phyloP scores from a whole-genome alignment of 352 stramenopile species.

The Phytophthora ramorum region DNA sequence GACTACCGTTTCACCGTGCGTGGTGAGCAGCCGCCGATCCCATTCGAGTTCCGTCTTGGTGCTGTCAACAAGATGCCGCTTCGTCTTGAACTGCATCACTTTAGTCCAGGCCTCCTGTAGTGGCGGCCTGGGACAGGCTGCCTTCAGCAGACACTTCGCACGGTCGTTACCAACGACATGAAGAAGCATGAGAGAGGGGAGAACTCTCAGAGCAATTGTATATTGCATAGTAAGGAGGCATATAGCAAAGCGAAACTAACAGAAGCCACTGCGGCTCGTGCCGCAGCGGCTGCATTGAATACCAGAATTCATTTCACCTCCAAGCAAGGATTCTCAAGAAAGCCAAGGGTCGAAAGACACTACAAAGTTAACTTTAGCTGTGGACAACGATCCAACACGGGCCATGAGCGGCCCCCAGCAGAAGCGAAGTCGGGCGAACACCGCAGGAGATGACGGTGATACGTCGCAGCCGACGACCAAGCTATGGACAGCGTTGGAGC shows the following conservation, averaged over 20 bases:
- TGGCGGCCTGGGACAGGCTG: too few relatives aligned
- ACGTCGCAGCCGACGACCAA: not conserved
- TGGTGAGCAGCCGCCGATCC: not conserved
- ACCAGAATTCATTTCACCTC: constrained; percentile 8
- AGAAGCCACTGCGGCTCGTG: not conserved
- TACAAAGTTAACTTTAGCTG: constrained; percentile 21
- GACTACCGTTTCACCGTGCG: not conserved
- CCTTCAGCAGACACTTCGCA: constrained; percentile 10
- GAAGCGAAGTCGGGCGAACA: constrained; percentile 7
- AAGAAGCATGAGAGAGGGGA: too few relatives aligned
- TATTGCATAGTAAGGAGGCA: too few relatives aligned
- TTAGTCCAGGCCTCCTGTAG: not conserved
- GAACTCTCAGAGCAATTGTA: too few relatives aligned
- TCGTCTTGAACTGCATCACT: not conserved
- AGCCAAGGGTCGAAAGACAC: not conserved
- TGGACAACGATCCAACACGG: constrained; percentile 5
- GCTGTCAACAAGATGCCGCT: too few relatives aligned
- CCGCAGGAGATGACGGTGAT: constrained; percentile 1
- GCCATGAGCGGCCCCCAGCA: constrained; percentile 2
- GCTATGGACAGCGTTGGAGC: constrained; percentile 1
- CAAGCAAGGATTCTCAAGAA: not conserved
- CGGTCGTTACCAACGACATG: too few relatives aligned
- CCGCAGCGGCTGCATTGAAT: constrained; percentile 6
- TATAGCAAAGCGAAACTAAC: too few relatives aligned
- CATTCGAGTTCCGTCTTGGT: not conserved